These are phyloP conservation scores for Breviolum minutum DNA, from an alignment of 73 alveolate species.

Conservation along the genomic window DNA sequence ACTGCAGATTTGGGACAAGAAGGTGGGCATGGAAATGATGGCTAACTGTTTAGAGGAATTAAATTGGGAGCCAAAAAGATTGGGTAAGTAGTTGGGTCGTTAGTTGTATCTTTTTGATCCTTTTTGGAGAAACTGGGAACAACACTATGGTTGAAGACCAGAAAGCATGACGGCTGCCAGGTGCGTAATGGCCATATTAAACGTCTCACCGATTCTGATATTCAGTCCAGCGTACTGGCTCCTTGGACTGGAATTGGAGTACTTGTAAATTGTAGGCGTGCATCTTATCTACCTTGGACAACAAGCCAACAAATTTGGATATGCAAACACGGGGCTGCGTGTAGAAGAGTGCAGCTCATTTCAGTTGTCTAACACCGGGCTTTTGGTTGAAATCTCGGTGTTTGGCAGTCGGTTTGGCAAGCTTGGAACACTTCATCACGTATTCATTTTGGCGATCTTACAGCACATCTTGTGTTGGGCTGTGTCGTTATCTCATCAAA, in stretches of 20 bases:
- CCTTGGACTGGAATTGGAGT: neutral
- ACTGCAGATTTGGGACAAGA: slow-evolving; percentile 98
- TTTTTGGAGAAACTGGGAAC: neutral
- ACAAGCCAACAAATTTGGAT: no score
- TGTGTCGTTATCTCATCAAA: no score
- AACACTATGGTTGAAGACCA: neutral
- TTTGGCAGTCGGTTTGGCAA: neutral
- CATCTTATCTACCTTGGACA: no score
- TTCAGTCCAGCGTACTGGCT: slow-evolving; percentile 98
- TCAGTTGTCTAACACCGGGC: no score
- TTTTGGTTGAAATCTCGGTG: no score
- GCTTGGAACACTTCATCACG: neutral
- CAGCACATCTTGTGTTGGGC: no score
- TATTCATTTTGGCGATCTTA: no score
- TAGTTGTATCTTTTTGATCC: neutral
- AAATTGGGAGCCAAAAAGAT: no score
- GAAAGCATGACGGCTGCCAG: neutral
- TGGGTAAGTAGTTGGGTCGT: neutral
- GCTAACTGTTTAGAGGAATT: neutral
- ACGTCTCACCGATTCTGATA: slow-evolving; percentile 99
- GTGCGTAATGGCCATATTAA: slow-evolving; percentile 99
- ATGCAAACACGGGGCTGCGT: no score
- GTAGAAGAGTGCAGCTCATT: no score
- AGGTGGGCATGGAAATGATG: neutral
- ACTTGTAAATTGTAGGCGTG: no score